These are phyloP conservation scores for Teratosphaeria viscida DNA, from an alignment of 2,329 filamentous ascomycete genomes.

Conservation along the genomic window DNA sequence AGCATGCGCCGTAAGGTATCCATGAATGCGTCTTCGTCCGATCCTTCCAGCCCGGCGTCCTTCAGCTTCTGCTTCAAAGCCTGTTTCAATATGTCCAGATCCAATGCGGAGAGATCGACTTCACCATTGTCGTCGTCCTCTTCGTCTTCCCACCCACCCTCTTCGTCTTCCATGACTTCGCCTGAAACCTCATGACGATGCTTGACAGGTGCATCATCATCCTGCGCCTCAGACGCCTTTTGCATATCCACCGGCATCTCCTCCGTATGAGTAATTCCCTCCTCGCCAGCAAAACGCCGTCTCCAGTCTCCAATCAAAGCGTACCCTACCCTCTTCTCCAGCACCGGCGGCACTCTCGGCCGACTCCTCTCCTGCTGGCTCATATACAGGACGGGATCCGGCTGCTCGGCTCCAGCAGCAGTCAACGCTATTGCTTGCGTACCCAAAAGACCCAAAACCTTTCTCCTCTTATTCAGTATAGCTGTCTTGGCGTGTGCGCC, in stretches of 20 bases:
- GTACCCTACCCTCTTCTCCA: constrained; percentile 24
- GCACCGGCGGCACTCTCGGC: constrained; percentile 1
- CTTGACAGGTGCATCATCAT: constrained; percentile 3
- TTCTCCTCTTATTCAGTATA: constrained; percentile 14
- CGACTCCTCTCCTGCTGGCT: constrained; percentile 12
- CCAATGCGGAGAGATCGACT: constrained; percentile 17
- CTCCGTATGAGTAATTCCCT: constrained; percentile 7
- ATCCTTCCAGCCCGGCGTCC: constrained; percentile 25
- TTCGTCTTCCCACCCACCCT: constrained; percentile 12
- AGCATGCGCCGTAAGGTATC: constrained; percentile 36
- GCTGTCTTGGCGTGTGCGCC: constrained; percentile 2
- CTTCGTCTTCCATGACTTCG: constrained; percentile 3
- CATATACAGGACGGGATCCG: constrained; percentile 16
- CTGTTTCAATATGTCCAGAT: constrained; percentile 29
- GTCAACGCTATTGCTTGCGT: not conserved
- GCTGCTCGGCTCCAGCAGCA: constrained; percentile 9
- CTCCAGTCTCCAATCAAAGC: constrained; percentile 38
- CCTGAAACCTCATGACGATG: not conserved
- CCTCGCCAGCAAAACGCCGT: constrained; percentile 25
- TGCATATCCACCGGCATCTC: constrained; percentile 22
- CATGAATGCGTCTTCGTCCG: constrained; percentile 34
- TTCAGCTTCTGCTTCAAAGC: constrained; percentile 22
- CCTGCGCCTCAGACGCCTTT: constrained; percentile 17
- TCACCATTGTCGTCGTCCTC: constrained; percentile 13
- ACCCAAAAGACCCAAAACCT: constrained; percentile 8